Evolutionary conservation across 805 yeast genomes (phyloP), one percentile per base, ranked within the genome.

Genomic region (Lipomyces kockii): DNA sequence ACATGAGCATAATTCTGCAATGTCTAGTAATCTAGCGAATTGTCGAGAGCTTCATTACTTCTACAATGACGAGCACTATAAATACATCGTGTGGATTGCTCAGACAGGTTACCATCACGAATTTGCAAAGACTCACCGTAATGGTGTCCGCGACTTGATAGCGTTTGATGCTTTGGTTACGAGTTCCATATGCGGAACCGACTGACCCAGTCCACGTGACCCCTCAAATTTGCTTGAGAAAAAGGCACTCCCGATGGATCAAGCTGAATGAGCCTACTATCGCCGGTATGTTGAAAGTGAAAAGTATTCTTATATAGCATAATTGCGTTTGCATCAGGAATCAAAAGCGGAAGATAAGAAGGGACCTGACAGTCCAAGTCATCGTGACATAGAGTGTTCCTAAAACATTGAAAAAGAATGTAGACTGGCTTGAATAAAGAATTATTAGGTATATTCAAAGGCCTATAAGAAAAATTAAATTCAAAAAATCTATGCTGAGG

Each of bases 361-460:
- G 1, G 8, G 29, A 3, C 2, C 29, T 9, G 22, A 43, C 22
- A n/a, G 22, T 5, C 20, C 9, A 43, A 17, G 49, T 11, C 22
- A n/a, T 17, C 12, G 49, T 43, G 49, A 6, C 12, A 43, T 43
- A n/a, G 49, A 5, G 39, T 37, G 2, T 37, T 37, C 14, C 39
- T 11, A 17, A n/a, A 17, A 7, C 14, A 35, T 37, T 37, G 39
- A 54, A 53, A 27, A 39, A 27, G 22, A 12, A 11, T 27, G 53
- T 49, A 63, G 52, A 7, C 63, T 52, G 4, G 66, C 62, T 34
- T 37, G 59, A 62, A 54, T 5, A 54, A 14, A 54, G 11, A 7
- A 29, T 54, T 12, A 29, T 17, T 54, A 14, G 6, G 20, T 22
- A 4, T 32, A 6, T 32, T 9, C 35, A 12, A 14, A 2, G 3